These are phyloP conservation scores for Cinnamomum chago DNA, from an alignment of 164 flowering plant genomes.

Conservation along the genomic window DNA sequence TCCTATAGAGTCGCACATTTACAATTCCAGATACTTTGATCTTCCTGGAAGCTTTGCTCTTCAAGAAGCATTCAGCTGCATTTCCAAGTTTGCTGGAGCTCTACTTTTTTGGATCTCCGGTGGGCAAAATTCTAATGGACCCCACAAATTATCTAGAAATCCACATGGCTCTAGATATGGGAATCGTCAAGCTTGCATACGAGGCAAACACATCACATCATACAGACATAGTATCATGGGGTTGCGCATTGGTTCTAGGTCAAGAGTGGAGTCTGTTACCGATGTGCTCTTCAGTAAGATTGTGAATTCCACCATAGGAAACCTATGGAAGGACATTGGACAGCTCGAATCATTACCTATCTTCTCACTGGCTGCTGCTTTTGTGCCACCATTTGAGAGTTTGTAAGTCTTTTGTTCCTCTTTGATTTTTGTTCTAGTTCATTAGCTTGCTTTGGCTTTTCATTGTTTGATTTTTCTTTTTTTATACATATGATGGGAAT, in stretches of 20 bases:
- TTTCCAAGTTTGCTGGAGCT: slow-evolving; percentile 66
- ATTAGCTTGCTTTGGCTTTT: not conserved
- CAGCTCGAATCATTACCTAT: slow-evolving; percentile 43
- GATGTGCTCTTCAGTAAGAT: slow-evolving; percentile 35
- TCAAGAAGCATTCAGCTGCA: slow-evolving; percentile 55
- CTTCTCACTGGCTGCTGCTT: slow-evolving; percentile 68
- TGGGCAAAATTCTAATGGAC: slow-evolving; percentile 28
- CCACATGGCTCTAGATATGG: slow-evolving; percentile 18
- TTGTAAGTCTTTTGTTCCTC: slow-evolving; percentile 41
- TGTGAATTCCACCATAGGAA: slow-evolving; percentile 33
- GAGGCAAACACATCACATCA: slow-evolving; percentile 27
- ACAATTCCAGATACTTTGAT: slow-evolving; percentile 24
- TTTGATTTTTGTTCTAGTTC: not conserved
- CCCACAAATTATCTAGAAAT: slow-evolving; percentile 20
- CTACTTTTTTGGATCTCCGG: slow-evolving; percentile 39
- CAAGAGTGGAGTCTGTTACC: slow-evolving; percentile 19
- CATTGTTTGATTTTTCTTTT: not conserved
- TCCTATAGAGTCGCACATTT: slow-evolving; percentile 34
- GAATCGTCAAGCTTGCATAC: slow-evolving; percentile 24
- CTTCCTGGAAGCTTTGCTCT: slow-evolving; percentile 55
- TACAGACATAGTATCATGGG: slow-evolving; percentile 20
- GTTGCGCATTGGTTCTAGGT: slow-evolving; percentile 21
- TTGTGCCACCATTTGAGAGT: slow-evolving; percentile 61
- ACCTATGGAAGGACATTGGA: slow-evolving; percentile 34
- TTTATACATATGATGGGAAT: not conserved